Percentiles rank a stretch among this genome's conserved stretches.
Evolutionary conservation across 75 land plant species (phyloP).

Genomic region (Cryptomeria japonica): DNA sequence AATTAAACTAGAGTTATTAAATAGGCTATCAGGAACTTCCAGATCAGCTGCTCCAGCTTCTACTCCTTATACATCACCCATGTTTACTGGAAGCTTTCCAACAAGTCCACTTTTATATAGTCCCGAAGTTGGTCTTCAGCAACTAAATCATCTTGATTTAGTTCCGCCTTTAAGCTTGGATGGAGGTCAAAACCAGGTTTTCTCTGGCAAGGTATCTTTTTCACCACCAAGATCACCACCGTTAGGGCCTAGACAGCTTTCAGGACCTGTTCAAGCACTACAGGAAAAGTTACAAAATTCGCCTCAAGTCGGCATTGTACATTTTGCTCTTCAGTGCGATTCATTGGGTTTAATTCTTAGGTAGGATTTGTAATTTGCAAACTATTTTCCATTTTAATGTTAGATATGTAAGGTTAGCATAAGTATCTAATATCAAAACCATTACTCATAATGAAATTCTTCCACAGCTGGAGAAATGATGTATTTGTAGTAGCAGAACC

Average conservation of each 20-base stretch:
- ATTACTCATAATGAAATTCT: conserved; percentile 3
- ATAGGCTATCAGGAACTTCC: conserved; percentile 21
- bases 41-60: conserved; percentile 39
- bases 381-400: background rate
- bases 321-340: conserved; percentile 94
- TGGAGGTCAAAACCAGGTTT: conserved; percentile 37
- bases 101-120: conserved; percentile 85
- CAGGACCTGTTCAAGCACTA: conserved; percentile 62
- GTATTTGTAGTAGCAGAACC: conserved; percentile 99
- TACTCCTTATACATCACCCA: conserved; percentile 85
- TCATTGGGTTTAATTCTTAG: conserved; percentile 76
- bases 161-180: conserved; percentile 96
- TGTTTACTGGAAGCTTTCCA: conserved; percentile 89
- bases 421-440: background rate
- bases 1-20: conserved; percentile 51
- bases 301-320: conserved; percentile 90
- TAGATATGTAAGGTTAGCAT: background rate
- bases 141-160: conserved; percentile 58
- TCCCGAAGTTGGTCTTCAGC: conserved; percentile 71
- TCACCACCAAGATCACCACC: conserved; percentile 82
- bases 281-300: conserved; percentile 83
- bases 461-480: conserved; percentile 94
- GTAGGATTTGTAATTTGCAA: conserved; percentile 22
- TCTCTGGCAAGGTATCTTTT: conserved; percentile 29
- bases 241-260: conserved; percentile 68